Percentiles rank a stretch among this genome's conserved stretches.
Conservation (phyloP, 2,329 filamentous ascomycete species). For the Drechslerella stenobrocha region DNA sequence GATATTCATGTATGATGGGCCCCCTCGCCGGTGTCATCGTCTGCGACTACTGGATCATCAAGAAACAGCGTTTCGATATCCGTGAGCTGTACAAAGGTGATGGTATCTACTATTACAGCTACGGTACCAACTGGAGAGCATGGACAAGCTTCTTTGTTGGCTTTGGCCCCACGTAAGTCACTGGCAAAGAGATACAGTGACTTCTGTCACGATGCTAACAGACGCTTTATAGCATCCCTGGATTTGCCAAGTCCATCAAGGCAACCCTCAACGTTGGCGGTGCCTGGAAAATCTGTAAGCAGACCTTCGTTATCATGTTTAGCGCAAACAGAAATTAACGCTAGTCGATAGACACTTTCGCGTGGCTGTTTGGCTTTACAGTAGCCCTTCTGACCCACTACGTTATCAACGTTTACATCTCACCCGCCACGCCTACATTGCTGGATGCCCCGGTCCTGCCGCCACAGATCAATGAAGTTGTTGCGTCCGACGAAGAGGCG, state of each 20-base stretch:
- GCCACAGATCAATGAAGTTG: constrained; percentile 41
- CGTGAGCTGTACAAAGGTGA: constrained; percentile 57
- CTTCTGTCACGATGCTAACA: neutral
- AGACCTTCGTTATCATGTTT: neutral
- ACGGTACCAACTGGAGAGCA: constrained; percentile 55
- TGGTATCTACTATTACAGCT: constrained; percentile 56
- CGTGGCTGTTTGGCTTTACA: constrained; percentile 57
- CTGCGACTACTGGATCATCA: constrained; percentile 58
- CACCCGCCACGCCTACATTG: constrained; percentile 50
- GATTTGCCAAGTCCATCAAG: constrained; percentile 57
- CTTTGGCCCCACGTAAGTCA: constrained; percentile 53
- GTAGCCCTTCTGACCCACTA: constrained; percentile 55
- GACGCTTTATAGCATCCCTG: constrained; percentile 55
- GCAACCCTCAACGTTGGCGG: constrained; percentile 55
- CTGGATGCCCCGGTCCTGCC: constrained; percentile 42
- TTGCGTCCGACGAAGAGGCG: constrained; percentile 44
- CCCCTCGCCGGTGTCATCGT: constrained; percentile 58
- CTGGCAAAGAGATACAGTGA: neutral
- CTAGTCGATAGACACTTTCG: constrained; percentile 56
- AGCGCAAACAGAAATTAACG: constrained; percentile 27
- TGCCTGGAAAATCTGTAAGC: constrained; percentile 55
- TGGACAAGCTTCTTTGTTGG: constrained; percentile 54
- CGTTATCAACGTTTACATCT: constrained; percentile 56
- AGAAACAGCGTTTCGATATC: constrained; percentile 56
- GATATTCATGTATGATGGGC: constrained; percentile 56